Evolutionary conservation across 1,284 basidiomycete species (phyloP).

Genomic region (Puccinia polysora): DNA sequence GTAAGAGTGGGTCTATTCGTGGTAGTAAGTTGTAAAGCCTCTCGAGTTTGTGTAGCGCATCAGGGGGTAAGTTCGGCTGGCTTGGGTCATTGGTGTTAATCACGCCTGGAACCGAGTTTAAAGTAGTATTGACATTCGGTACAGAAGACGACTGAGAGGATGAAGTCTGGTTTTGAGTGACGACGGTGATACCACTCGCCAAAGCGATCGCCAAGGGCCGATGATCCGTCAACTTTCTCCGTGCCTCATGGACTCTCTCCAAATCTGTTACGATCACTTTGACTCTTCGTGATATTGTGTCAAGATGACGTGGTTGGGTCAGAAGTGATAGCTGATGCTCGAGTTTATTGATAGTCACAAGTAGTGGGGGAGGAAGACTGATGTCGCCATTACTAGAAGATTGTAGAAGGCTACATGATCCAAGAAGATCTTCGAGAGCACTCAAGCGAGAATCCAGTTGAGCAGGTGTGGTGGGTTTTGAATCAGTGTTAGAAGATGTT

Average conservation of each 20-base stretch:
- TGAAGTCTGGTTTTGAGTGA: constrained; percentile 49
- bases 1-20: constrained; percentile 77
- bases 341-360: constrained; percentile 73
- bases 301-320: constrained; percentile 91
- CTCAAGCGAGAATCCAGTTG: constrained; percentile 27
- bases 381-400: constrained; percentile 38
- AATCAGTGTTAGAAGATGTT: background rate
- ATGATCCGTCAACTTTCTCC: constrained; percentile 53
- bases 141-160: constrained; percentile 32
- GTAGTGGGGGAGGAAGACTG: constrained; percentile 67
- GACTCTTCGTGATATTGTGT: constrained; percentile 88
- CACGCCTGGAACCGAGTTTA: constrained; percentile 49
- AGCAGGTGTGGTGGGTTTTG: constrained; percentile 9
- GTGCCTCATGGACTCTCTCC: constrained; percentile 68
- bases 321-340: constrained; percentile 80
- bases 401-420: constrained; percentile 31
- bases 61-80: constrained; percentile 55
- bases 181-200: constrained; percentile 54
- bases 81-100: constrained; percentile 46
- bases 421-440: constrained; percentile 35
- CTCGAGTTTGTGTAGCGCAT: constrained; percentile 60
- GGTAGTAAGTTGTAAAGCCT: constrained; percentile 67
- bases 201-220: constrained; percentile 50
- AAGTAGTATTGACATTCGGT: constrained; percentile 25
- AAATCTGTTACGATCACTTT: constrained; percentile 89